Conservation (phyloP, 805 yeast genomes). For the Metschnikowia cubensis region DNA sequence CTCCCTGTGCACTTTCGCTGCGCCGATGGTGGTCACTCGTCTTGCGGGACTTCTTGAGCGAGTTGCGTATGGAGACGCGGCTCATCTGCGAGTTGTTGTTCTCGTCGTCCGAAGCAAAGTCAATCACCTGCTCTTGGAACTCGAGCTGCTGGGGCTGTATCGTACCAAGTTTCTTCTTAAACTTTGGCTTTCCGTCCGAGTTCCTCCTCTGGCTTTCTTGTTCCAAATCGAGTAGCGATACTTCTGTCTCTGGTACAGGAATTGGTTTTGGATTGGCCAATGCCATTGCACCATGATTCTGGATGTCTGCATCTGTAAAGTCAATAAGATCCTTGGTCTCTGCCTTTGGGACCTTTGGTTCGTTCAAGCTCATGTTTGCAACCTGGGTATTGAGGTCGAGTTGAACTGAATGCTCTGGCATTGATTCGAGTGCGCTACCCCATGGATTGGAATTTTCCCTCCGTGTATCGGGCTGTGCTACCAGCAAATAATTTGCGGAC, state of each 20-base stretch:
- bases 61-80: conserved; percentile 37
- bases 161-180: conserved; percentile 31
- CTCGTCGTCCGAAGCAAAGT: conserved; percentile 45
- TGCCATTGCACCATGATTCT: not conserved
- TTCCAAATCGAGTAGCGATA: conserved; percentile 21
- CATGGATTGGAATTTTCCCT: conserved; percentile 16
- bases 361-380: conserved; percentile 1
- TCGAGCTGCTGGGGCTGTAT: conserved; percentile 27
- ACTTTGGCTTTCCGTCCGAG: conserved; percentile 22
- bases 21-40: conserved; percentile 28
- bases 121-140: conserved; percentile 42
- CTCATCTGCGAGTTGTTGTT: conserved; percentile 35
- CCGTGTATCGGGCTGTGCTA: not conserved
- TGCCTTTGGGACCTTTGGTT: not conserved
- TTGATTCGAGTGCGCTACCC: conserved; percentile 11
- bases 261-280: not conserved
- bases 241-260: not conserved
- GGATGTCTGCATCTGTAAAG: not conserved
- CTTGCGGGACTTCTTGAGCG: conserved; percentile 31
- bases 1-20: conserved; percentile 24
- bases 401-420: not conserved
- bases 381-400: not conserved
- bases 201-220: conserved; percentile 9
- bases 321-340: not conserved
- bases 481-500: not conserved